Conservation (phyloP, 345 rosid genomes). For the Salix suchowensis region DNA sequence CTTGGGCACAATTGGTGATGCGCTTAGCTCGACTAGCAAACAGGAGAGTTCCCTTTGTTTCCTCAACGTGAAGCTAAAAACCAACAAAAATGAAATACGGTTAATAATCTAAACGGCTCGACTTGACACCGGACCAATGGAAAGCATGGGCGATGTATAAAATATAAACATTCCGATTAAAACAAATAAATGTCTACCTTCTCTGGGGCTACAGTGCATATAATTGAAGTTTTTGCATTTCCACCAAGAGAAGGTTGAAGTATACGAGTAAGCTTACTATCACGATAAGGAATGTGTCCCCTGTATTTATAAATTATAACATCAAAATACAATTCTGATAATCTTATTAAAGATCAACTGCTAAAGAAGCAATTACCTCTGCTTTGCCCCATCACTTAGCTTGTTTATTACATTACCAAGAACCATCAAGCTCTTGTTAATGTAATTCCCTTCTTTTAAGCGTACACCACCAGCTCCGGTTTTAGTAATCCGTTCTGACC, state of each 20-base stretch:
- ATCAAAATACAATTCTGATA: slow-evolving; percentile 3
- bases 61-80: slow-evolving; percentile 82
- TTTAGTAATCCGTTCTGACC: slow-evolving; percentile 89
- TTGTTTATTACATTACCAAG: slow-evolving; percentile 96
- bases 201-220: slow-evolving; percentile 96
- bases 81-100: not conserved
- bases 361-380: slow-evolving; percentile 46
- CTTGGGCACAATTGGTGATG: slow-evolving; percentile 91
- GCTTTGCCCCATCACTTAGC: slow-evolving; percentile 72
- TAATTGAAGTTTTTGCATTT: slow-evolving; percentile 92
- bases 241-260: slow-evolving; percentile 99
- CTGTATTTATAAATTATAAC: slow-evolving; percentile 33
- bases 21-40: slow-evolving; percentile 98
- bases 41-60: slow-evolving; percentile 87
- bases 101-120: slow-evolving; percentile 5
- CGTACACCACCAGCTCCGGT: slow-evolving; percentile 95
- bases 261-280: slow-evolving; percentile 95
- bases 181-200: slow-evolving; percentile 46
- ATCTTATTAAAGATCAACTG: not conserved
- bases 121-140: not conserved
- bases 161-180: not conserved
- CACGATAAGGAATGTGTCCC: slow-evolving; percentile 95
- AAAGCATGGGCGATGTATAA: not conserved
- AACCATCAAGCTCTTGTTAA: slow-evolving; percentile 93
- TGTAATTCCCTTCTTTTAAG: slow-evolving; percentile 85